A percentile compares a stretch with the other conserved stretches of the same genome.
phyloP scores from a whole-genome alignment of 2,329 filamentous ascomycete genomes.

The Furcasterigmium furcatum region DNA sequence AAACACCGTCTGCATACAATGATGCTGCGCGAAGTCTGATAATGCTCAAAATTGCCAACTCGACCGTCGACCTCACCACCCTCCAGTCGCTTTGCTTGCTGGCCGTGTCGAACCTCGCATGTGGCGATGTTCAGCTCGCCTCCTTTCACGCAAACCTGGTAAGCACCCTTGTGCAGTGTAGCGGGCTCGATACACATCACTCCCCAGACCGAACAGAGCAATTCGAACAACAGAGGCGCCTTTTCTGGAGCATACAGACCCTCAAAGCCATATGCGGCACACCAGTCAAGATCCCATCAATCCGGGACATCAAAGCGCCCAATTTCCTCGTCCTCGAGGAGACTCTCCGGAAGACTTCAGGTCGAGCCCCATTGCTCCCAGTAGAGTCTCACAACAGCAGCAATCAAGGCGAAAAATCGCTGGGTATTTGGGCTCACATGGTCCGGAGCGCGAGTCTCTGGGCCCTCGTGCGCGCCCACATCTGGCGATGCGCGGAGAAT shows the following conservation, averaged over 20 bases:
- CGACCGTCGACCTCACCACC: background rate
- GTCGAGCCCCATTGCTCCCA: background rate
- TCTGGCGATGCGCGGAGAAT: background rate
- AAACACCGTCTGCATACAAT: background rate
- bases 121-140: background rate
- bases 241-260: background rate
- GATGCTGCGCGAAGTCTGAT: background rate
- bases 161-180: background rate
- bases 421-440: background rate
- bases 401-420: background rate
- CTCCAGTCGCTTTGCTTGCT: background rate
- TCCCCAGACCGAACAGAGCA: background rate
- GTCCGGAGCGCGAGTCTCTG: constrained; percentile 5
- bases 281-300: background rate
- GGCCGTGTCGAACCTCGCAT: background rate
- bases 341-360: background rate
- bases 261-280: background rate
- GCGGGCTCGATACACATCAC: background rate
- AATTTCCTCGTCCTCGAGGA: background rate
- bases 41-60: background rate
- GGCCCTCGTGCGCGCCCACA: constrained; percentile 11
- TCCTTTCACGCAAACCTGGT: background rate
- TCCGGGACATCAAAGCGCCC: background rate
- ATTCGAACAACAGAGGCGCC: background rate
- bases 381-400: background rate